Conservation (phyloP, 352 stramenopile species). For the Pythium brachiatum region DNA sequence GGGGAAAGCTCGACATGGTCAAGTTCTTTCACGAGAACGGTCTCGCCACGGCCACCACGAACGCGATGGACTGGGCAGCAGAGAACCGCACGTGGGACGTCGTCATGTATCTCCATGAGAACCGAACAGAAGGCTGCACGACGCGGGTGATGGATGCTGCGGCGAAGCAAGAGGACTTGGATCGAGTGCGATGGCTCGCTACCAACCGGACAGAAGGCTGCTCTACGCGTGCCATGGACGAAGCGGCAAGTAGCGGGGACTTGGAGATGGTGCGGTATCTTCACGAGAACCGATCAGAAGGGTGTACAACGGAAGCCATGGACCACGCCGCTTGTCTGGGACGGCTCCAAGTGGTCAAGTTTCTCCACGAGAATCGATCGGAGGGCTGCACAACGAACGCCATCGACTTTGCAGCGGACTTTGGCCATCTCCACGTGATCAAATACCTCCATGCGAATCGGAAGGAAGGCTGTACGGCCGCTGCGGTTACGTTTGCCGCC, state of each 20-base stretch:
- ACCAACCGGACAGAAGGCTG: conserved; percentile 1
- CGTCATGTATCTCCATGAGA: background rate
- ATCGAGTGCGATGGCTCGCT: background rate
- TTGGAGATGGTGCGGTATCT: background rate
- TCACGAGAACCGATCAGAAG: background rate
- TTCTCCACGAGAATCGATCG: conserved; percentile 1
- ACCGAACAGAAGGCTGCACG: no score
- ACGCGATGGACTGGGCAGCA: background rate
- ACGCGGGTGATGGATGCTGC: conserved; percentile 1
- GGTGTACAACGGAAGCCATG: conserved; percentile 1
- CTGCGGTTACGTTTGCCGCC: background rate
- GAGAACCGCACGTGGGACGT: background rate
- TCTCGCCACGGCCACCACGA: background rate
- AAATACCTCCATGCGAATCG: background rate
- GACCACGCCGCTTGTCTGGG: background rate
- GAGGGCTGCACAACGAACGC: background rate
- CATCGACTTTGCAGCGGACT: background rate
- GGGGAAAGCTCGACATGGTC: background rate
- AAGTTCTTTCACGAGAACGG: background rate
- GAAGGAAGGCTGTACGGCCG: conserved; percentile 1
- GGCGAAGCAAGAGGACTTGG: background rate
- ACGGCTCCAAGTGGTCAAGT: background rate
- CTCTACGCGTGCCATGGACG: background rate
- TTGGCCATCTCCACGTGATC: background rate
- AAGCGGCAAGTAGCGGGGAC: background rate